Evolutionary conservation across 2,329 filamentous ascomycete species (phyloP), one percentile per base, ranked within the genome.

Genomic region (Epichloe elymi): DNA sequence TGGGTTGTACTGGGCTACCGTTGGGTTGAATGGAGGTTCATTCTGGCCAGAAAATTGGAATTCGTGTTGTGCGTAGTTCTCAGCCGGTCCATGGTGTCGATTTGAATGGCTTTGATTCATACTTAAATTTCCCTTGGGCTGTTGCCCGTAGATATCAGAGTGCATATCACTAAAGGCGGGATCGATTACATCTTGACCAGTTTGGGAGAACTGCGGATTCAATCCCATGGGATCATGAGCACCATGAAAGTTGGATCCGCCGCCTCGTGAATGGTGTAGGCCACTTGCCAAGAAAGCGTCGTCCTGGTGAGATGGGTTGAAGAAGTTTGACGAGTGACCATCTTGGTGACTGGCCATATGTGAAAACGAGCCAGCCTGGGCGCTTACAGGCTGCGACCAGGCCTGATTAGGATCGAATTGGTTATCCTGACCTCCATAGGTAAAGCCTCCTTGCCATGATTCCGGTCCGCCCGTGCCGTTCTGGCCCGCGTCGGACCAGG

Each of bases 321-420:
- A 68, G 57, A 65, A 70, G 57, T 60, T 67, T 54, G 58, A 52
- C 5, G 61, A 17, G 17, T 62, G 57, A n/a, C 59, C 56, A 53
- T 65, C 65, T 37, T 65, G 61, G 44, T 54, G 50, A 20, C 45
- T 47, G 43, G 60, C 58, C 40, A 66, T 56, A 40, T 67, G 63
- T 8, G 67, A 58, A 53, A 65, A 68, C 20, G 58, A 57, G 19
- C 58, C 53, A 19, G 61, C 48, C 52, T 68, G 67, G 17, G 65
- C 65, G 23, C 58, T 53, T 47, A 67, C 60, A 35, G 65, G 53
- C 54, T 70, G 69, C 8, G 63, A 56, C 69, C 69, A 72, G 37
- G 62, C 52, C 50, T 70, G 67, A 41, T 59, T 60, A 47, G 65
- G 63, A 47, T 70, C 68, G 56, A 67, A 72, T 38, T 70, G 66